phyloP scores from a whole-genome alignment of 1,139 yeast genomes.

The Blastobotrys serpentis region DNA sequence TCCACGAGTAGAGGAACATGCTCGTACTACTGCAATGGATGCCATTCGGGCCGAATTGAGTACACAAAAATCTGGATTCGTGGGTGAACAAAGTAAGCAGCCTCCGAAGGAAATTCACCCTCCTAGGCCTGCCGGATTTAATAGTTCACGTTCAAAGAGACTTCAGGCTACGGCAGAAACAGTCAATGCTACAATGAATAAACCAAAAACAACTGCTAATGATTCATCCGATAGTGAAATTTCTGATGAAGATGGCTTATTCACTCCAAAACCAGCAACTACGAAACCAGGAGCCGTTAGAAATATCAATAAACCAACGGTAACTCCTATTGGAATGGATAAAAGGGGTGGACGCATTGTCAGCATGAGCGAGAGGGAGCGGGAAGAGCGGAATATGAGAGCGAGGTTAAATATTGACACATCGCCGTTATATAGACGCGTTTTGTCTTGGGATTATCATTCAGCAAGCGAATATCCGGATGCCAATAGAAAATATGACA shows the following conservation, averaged over 20 bases:
- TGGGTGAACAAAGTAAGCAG: constrained; percentile 18
- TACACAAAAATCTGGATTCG: constrained; percentile 15
- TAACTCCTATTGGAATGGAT: constrained; percentile 7
- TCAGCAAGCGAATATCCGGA: constrained; percentile 59
- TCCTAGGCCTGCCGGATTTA: constrained; percentile 83
- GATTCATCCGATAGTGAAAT: constrained; percentile 27
- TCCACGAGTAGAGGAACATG: constrained; percentile 18
- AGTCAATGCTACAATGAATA: constrained; percentile 3
- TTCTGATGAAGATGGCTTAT: constrained; percentile 32
- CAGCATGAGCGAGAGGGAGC: constrained; percentile 42
- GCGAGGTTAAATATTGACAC: constrained; percentile 74
- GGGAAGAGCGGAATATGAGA: constrained; percentile 77
- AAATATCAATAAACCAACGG: constrained; percentile 21
- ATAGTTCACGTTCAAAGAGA: constrained; percentile 36
- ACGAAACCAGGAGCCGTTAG: constrained; percentile 17
- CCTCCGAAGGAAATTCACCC: constrained; percentile 48
- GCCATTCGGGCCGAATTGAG: constrained; percentile 31
- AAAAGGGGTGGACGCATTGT: neutral
- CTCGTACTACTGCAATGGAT: constrained; percentile 32
- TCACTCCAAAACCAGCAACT: constrained; percentile 23
- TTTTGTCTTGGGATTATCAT: constrained; percentile 78
- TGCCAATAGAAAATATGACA: constrained; percentile 40
- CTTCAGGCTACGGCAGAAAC: constrained; percentile 20
- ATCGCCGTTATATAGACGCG: constrained; percentile 66
- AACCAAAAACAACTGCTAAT: constrained; percentile 20